Evolutionary conservation across 257 asterid species (phyloP), one percentile per base, ranked within the genome.

Genomic region (Orobanche coerulescens): DNA sequence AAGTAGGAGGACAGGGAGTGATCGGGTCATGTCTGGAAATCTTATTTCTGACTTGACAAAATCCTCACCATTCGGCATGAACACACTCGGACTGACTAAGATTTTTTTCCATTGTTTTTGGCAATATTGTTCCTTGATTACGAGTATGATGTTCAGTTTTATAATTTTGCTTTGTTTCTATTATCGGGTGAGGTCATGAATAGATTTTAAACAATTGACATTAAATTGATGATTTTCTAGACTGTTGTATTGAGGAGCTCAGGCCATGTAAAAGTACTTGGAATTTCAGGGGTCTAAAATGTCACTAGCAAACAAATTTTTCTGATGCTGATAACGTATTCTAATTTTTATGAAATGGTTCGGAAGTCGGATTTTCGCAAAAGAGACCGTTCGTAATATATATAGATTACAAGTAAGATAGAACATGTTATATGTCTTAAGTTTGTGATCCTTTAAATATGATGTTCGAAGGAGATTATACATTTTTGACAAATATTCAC

Each of bases 51-150:
- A 49, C 31, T 9, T 5, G 52, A 22, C 19, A 46, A 4, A 3
- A 18, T 46, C 1, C 12, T 25, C 43, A 37, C 19, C 40, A 5
- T 15, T 30, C 46, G 26, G 37, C 51, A 4, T 44, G 46, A 30
- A 28, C 23, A 50, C 18, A 44, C 23, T 16, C 3, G 24, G 5
- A 4, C 10, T 15, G n/a, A 0, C 0, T 44, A 7, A 28, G 33
- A 62, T 46, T 10, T 54, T 30, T 30, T 26, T 6, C 15, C 13
- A 14, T 18, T 18, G 30, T 22, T 46, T 22, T 44, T 34, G 14
- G 53, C 25, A 47, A 14, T 50, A 16, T 46, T 36, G 9, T 51
- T 51, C 37, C 24, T 59, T 36, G 61, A 58, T 36, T 31, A 60
- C n/a, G n/a, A n/a, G n/a, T n/a, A n/a, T n/a, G n/a, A n/a, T n/a